Evolutionary conservation across 352 stramenopile genomes (phyloP), one percentile per base, ranked within the genome.

Genomic region (Phytopythium aichiense): DNA sequence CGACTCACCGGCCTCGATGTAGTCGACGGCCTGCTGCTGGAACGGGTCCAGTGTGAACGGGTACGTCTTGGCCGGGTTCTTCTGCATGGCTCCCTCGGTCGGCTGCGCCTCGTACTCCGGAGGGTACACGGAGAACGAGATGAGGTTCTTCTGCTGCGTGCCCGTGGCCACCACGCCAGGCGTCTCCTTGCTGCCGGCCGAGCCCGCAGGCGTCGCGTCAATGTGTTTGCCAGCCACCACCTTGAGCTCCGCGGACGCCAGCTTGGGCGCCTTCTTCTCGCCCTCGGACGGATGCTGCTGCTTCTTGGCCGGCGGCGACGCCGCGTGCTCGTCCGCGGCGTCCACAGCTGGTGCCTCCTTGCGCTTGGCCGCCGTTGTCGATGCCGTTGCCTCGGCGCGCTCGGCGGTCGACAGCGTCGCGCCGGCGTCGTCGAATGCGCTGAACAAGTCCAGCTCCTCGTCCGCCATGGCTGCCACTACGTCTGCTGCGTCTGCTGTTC

Each of bases 41-140:
- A 99, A 99, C n/a, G 94, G 92, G 72, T 99, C 98, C 18, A 99
- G 75, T 51, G 79, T 91, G 76, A 99, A 99, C 22, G 96, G 90
- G 72, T 99, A 99, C 58, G 76, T 94, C 86, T 99, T 99, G 50
- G 98, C 97, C 18, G 95, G 95, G 64, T 84, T 84, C n/a, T 68
- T 74, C 40, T 66, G 80, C 35, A 73, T 71, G 65, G 78, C 68
- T 35, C 83, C 73, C 25, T 77, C 73, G 15, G 73, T 79, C 22
- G 66, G 77, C 58, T 77, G 73, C 0, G 66, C 65, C 22, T 81
- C 73, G 57, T 85, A 88, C 22, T 89, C 77, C 13, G 81, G 78
- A 22, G 88, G 95, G 63, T 97, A 91, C 31, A 96, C 92, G 5
- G 90, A 97, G 73, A 98, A 98, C 28, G 89, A 97, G 72, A 97